Percentiles rank a stretch among this genome's conserved stretches.
Conservation (phyloP, 2,329 filamentous ascomycete species). For the Teratosphaeria destructans region DNA sequence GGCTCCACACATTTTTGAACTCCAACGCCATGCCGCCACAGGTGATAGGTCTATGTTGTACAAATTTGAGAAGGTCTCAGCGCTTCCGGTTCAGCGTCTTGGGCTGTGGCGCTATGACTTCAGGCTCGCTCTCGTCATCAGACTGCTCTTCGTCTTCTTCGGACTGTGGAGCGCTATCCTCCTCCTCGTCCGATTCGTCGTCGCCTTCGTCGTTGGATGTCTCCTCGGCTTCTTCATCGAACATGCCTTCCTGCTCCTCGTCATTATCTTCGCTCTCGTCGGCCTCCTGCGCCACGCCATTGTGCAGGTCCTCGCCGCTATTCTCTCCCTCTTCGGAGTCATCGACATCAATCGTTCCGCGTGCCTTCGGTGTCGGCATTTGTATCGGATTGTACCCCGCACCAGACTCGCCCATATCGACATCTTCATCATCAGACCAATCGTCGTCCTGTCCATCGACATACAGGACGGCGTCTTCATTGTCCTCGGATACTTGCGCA, state of each 20-base stretch:
- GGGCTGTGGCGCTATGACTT: slow-evolving; percentile 9
- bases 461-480: slow-evolving; percentile 66
- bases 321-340: slow-evolving; percentile 8
- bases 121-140: slow-evolving; percentile 9
- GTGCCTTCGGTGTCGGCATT: not conserved
- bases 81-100: slow-evolving; percentile 15
- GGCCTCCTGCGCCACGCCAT: slow-evolving; percentile 10
- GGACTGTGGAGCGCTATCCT: slow-evolving; percentile 3
- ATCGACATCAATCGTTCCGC: not conserved
- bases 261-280: slow-evolving; percentile 33
- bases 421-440: slow-evolving; percentile 32
- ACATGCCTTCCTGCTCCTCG: slow-evolving; percentile 24
- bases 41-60: not conserved
- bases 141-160: slow-evolving; percentile 5
- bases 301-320: slow-evolving; percentile 8
- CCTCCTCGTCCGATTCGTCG: slow-evolving; percentile 9
- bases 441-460: slow-evolving; percentile 70
- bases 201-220: slow-evolving; percentile 11
- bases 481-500: not conserved
- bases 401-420: not conserved
- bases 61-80: slow-evolving; percentile 3
- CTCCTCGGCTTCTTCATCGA: slow-evolving; percentile 13
- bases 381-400: not conserved
- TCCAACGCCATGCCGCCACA: not conserved
- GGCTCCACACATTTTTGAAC: not conserved